Conservation (phyloP, 345 rosid species). For the Reutealis trisperma region DNA sequence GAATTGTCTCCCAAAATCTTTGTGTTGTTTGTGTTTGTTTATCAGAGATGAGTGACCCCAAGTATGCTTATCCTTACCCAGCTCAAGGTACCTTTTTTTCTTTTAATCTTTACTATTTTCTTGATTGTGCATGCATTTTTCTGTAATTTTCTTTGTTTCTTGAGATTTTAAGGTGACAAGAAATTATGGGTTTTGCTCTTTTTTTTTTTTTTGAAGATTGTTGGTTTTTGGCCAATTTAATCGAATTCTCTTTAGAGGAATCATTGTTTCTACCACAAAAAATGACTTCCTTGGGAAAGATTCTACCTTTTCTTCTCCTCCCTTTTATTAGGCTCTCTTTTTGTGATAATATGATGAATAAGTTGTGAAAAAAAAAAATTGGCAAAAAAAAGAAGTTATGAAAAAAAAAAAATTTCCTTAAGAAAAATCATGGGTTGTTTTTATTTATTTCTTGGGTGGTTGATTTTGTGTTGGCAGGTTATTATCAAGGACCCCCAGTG, state of each 20-base stretch:
- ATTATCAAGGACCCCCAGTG: conserved; percentile 55
- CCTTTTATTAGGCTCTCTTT: not conserved
- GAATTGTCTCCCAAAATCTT: not conserved
- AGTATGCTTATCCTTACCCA: conserved; percentile 38
- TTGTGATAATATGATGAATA: too few species aligned
- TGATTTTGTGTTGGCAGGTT: conserved; percentile 31
- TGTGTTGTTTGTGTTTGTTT: not conserved
- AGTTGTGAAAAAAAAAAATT: too few species aligned
- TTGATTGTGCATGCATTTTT: not conserved
- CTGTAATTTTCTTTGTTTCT: not conserved
- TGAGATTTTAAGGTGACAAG: not conserved
- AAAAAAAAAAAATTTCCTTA: too few species aligned
- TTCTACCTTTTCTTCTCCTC: not conserved
- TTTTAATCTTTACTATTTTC: not conserved
- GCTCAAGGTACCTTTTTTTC: conserved; percentile 21
- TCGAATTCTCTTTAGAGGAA: not conserved
- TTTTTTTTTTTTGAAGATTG: not conserved
- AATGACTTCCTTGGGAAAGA: too few species aligned
- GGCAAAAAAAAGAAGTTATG: too few species aligned
- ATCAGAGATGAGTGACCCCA: conserved; percentile 29
- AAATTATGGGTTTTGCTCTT: not conserved
- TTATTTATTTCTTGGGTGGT: not conserved
- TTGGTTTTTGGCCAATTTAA: not conserved
- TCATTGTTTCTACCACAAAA: not conserved
- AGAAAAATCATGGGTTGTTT: too few species aligned